phyloP scores from a whole-genome alignment of 1,284 basidiomycete genomes.

The Trichosporon faecale region DNA sequence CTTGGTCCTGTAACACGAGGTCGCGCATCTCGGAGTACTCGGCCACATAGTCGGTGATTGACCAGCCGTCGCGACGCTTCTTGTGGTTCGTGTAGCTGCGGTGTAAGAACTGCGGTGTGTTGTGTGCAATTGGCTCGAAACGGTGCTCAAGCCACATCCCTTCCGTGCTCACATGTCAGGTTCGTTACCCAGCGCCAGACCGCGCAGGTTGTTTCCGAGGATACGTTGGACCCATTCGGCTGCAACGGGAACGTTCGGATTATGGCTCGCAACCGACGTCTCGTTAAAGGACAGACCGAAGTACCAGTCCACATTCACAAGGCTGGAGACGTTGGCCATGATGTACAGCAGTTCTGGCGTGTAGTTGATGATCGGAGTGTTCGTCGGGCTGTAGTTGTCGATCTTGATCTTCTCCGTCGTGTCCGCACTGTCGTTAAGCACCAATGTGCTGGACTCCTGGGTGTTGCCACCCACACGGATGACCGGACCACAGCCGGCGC shows the following conservation, averaged over 20 bases:
- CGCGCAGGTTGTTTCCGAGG: slow-evolving; percentile 61
- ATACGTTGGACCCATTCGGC: slow-evolving; percentile 57
- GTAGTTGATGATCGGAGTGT: slow-evolving; percentile 61
- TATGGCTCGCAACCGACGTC: slow-evolving; percentile 41
- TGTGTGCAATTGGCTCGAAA: not conserved
- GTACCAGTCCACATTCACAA: slow-evolving; percentile 62
- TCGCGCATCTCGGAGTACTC: slow-evolving; percentile 56
- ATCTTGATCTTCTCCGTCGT: slow-evolving; percentile 52
- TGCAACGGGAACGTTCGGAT: slow-evolving; percentile 58
- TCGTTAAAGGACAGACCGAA: slow-evolving; percentile 59
- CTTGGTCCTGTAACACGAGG: slow-evolving; percentile 41
- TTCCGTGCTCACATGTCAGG: slow-evolving; percentile 59
- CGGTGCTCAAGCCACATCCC: not conserved
- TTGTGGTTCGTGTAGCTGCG: slow-evolving; percentile 40
- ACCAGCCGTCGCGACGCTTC: slow-evolving; percentile 50
- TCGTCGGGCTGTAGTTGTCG: slow-evolving; percentile 26
- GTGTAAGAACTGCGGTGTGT: not conserved
- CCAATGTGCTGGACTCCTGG: slow-evolving; percentile 62
- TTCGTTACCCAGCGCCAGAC: slow-evolving; percentile 63
- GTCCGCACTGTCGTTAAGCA: slow-evolving; percentile 53
- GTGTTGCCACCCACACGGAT: slow-evolving; percentile 74
- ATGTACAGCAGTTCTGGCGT: slow-evolving; percentile 61
- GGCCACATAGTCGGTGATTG: slow-evolving; percentile 55
- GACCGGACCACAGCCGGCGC: slow-evolving; percentile 60
- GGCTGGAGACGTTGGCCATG: slow-evolving; percentile 59